A percentile compares a stretch with the other conserved stretches of the same genome.
These are phyloP conservation scores for Cnidoscolus chayamansa DNA, from an alignment of 441 rosid species.

Conservation along the genomic window DNA sequence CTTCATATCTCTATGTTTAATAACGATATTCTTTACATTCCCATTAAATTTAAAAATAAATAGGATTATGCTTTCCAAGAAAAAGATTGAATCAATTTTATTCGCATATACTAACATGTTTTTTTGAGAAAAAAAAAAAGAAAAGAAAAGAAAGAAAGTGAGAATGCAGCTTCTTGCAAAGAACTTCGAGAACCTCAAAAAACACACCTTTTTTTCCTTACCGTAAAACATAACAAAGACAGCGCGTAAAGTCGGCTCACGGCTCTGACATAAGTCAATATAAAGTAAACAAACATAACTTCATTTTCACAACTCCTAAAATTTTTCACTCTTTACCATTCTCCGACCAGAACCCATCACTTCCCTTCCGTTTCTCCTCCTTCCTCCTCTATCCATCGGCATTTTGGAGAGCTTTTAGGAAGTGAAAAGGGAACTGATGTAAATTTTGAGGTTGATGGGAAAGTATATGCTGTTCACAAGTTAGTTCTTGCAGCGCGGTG, in stretches of 20 bases:
- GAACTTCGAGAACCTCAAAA: too few relatives aligned
- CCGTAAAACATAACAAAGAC: too few relatives aligned
- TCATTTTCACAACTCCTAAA: neutral
- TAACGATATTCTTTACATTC: too few relatives aligned
- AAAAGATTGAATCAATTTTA: too few relatives aligned
- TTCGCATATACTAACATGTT: too few relatives aligned
- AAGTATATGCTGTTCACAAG: constrained; percentile 75
- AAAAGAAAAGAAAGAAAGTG: too few relatives aligned
- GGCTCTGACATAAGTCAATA: neutral
- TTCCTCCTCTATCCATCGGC: constrained; percentile 43
- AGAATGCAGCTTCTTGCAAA: too few relatives aligned
- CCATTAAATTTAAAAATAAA: too few relatives aligned
- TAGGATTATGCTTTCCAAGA: too few relatives aligned
- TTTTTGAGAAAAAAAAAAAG: too few relatives aligned
- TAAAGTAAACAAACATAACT: neutral
- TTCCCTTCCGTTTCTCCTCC: neutral
- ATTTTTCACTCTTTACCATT: neutral
- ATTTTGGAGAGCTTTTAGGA: constrained; percentile 74
- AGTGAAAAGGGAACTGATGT: constrained; percentile 77
- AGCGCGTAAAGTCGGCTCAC: neutral
- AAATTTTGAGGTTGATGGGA: constrained; percentile 73
- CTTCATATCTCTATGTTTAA: too few relatives aligned
- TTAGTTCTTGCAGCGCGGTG: constrained; percentile 93
- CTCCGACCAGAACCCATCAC: neutral
- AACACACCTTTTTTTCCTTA: too few relatives aligned